Percentiles rank a stretch among this genome's conserved stretches.
These are phyloP conservation scores for Neoarthrinium moseri DNA, from an alignment of 2,329 filamentous ascomycete genomes.

Conservation along the genomic window DNA sequence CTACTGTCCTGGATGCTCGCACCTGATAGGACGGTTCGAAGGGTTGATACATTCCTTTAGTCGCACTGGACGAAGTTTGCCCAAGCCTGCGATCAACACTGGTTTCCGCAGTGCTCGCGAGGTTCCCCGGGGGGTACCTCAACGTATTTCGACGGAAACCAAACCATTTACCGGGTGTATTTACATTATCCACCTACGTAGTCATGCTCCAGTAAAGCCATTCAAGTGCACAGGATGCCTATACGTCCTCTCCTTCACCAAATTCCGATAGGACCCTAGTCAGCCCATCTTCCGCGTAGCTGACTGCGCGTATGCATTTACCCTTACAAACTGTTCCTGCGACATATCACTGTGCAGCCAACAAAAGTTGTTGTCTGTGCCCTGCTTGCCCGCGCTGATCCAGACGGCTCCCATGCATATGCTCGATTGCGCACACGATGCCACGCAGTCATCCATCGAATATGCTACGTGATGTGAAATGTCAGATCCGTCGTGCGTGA, in stretches of 20 bases:
- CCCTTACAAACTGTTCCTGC: not conserved
- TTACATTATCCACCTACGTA: no score
- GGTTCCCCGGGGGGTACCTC: no score
- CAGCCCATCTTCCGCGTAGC: no score
- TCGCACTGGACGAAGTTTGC: no score
- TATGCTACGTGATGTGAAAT: constrained; percentile 19
- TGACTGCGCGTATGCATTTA: constrained; percentile 3
- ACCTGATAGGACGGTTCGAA: constrained; percentile 82
- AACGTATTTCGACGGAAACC: no score
- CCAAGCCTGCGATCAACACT: no score
- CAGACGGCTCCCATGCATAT: constrained; percentile 21
- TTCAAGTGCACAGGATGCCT: no score
- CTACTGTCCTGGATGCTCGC: constrained; percentile 77
- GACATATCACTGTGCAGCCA: constrained; percentile 23
- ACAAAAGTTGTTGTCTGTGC: constrained; percentile 26
- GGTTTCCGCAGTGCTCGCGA: no score
- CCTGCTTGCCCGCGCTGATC: constrained; percentile 24
- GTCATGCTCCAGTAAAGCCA: no score
- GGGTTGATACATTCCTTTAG: constrained; percentile 64
- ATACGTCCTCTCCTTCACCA: no score
- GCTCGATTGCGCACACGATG: constrained; percentile 17
- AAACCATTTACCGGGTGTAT: no score
- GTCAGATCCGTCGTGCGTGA: constrained; percentile 21
- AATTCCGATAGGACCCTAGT: no score
- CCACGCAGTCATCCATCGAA: constrained; percentile 22